phyloP scores from a whole-genome alignment of 2,329 filamentous ascomycete genomes.

The Onygenales sp. region DNA sequence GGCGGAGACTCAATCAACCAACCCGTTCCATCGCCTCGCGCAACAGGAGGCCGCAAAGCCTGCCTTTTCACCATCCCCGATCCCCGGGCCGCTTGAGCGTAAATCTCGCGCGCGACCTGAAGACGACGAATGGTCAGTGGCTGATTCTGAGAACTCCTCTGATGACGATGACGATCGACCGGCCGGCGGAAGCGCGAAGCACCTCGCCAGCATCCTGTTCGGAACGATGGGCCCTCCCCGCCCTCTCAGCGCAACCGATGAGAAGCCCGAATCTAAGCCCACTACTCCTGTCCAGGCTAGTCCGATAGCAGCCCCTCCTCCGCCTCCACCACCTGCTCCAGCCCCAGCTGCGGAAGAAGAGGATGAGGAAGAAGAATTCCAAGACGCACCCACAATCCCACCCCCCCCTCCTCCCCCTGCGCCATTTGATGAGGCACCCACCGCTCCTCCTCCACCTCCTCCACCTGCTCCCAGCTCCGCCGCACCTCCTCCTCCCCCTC shows the following conservation, averaged over 20 bases:
- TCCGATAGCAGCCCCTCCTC: slow-evolving; percentile 30
- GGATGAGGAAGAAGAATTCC: slow-evolving; percentile 13
- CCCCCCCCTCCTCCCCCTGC: slow-evolving; percentile 31
- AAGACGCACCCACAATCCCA: slow-evolving; percentile 33
- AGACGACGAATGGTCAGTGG: slow-evolving; percentile 71
- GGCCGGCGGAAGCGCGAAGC: slow-evolving; percentile 74
- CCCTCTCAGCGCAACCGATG: slow-evolving; percentile 72
- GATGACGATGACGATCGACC: slow-evolving; percentile 68
- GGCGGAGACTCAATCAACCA: slow-evolving; percentile 61
- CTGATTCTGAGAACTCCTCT: slow-evolving; percentile 65
- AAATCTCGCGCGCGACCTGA: slow-evolving; percentile 49
- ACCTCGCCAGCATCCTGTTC: slow-evolving; percentile 89
- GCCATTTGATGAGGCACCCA: slow-evolving; percentile 19
- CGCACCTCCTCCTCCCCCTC: slow-evolving; percentile 30
- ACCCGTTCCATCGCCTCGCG: slow-evolving; percentile 86
- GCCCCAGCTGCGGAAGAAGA: slow-evolving; percentile 33
- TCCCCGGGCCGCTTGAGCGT: slow-evolving; percentile 33
- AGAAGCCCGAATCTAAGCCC: slow-evolving; percentile 45
- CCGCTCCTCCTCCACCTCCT: slow-evolving; percentile 23
- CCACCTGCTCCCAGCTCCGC: slow-evolving; percentile 17
- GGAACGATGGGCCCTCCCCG: slow-evolving; percentile 93
- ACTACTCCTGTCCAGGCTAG: slow-evolving; percentile 35
- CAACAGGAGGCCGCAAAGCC: slow-evolving; percentile 45
- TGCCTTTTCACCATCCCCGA: slow-evolving; percentile 36
- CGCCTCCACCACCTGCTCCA: slow-evolving; percentile 38